These are phyloP conservation scores for Arthrobotrys iridis DNA, from an alignment of 2,329 filamentous ascomycete species.

Conservation along the genomic window DNA sequence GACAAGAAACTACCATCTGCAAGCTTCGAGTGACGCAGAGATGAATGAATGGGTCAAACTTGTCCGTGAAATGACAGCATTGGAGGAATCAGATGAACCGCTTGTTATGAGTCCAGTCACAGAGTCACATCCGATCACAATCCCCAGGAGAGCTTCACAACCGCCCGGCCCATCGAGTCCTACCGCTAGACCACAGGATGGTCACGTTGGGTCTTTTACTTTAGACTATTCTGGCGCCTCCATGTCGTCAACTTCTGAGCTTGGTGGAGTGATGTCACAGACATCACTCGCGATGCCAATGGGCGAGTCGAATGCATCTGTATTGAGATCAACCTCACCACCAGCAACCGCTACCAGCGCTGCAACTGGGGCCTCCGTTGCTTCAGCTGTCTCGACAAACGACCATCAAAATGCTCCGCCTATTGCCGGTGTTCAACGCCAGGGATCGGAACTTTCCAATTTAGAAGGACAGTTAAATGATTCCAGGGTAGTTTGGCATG, in stretches of 20 bases:
- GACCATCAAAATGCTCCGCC: slow-evolving; percentile 32
- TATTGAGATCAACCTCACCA: slow-evolving; percentile 39
- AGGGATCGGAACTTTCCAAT: slow-evolving; percentile 58
- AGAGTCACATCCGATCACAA: slow-evolving; percentile 43
- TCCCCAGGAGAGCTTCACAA: slow-evolving; percentile 31
- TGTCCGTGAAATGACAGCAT: slow-evolving; percentile 80
- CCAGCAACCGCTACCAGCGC: slow-evolving; percentile 41
- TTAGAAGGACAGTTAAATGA: slow-evolving; percentile 65
- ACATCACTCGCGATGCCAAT: slow-evolving; percentile 56
- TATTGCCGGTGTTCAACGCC: slow-evolving; percentile 55
- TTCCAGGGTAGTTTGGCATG: slow-evolving; percentile 88
- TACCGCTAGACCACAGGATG: slow-evolving; percentile 51
- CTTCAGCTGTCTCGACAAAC: slow-evolving; percentile 48
- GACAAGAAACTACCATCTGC: slow-evolving; percentile 88
- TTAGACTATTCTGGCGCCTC: slow-evolving; percentile 72
- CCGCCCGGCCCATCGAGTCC: slow-evolving; percentile 40
- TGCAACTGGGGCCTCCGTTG: slow-evolving; percentile 43
- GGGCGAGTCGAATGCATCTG: slow-evolving; percentile 21
- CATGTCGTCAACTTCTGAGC: slow-evolving; percentile 58
- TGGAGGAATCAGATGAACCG: slow-evolving; percentile 88
- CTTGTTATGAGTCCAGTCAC: slow-evolving; percentile 73
- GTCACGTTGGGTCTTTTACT: slow-evolving; percentile 70
- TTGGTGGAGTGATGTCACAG: slow-evolving; percentile 57
- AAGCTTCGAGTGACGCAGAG: slow-evolving; percentile 77
- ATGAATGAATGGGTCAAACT: slow-evolving; percentile 86